Evolutionary conservation across 345 rosid species (phyloP).

Genomic region (Gossypium ekmanianum): DNA sequence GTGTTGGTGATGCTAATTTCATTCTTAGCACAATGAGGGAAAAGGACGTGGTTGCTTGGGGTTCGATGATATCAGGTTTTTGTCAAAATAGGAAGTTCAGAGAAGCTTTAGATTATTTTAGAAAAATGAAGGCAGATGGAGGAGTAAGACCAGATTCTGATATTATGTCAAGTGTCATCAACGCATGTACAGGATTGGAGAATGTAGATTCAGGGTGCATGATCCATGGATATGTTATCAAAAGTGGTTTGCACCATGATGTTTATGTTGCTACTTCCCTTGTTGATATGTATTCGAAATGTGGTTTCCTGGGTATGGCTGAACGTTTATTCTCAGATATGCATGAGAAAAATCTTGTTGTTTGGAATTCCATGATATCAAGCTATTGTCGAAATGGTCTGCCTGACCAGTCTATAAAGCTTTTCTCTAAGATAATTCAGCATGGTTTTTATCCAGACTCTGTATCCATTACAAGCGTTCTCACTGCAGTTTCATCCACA

Average conservation of each 20-base stretch:
- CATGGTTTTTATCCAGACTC: slow-evolving; percentile 51
- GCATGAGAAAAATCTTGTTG: slow-evolving; percentile 52
- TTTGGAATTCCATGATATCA: slow-evolving; percentile 76
- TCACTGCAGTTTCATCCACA: slow-evolving; percentile 60
- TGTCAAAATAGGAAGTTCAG: slow-evolving; percentile 50
- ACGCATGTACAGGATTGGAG: slow-evolving; percentile 54
- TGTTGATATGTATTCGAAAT: slow-evolving; percentile 76
- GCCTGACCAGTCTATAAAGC: slow-evolving; percentile 52
- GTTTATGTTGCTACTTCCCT: slow-evolving; percentile 62
- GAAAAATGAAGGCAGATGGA: slow-evolving; percentile 42
- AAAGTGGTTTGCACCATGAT: slow-evolving; percentile 48
- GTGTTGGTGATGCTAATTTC: slow-evolving; percentile 38
- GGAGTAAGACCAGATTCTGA: slow-evolving; percentile 55
- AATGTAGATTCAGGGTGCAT: slow-evolving; percentile 38
- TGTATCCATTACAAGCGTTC: slow-evolving; percentile 62
- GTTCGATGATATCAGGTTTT: slow-evolving; percentile 68
- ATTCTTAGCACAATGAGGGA: slow-evolving; percentile 45
- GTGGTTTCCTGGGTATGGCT: slow-evolving; percentile 53
- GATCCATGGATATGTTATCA: slow-evolving; percentile 53
- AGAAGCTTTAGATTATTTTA: slow-evolving; percentile 49
- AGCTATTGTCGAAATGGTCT: slow-evolving; percentile 58
- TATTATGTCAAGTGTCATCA: slow-evolving; percentile 52
- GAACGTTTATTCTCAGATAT: slow-evolving; percentile 44
- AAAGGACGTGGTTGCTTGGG: slow-evolving; percentile 67
- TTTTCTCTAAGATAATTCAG: slow-evolving; percentile 38